Base-by-base conservation (phyloP, 768 basidiomycete species). In the Mycena vulgaris region DNA sequence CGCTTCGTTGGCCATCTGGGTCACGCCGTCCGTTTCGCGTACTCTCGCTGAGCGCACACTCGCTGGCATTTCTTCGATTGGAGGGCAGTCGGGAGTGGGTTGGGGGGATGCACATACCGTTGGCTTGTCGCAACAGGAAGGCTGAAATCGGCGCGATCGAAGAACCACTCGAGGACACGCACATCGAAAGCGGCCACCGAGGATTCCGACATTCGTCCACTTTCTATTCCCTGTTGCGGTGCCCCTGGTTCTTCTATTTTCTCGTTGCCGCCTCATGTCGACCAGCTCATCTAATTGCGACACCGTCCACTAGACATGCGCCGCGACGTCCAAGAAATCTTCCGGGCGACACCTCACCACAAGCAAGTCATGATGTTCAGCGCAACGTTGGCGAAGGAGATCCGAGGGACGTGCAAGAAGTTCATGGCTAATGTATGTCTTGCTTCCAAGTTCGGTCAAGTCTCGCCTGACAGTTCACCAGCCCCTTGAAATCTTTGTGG, bases 291-390 rank as follows among this genome's bases (percentile, higher is more conserved):
- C 90, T 92, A 88, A 92, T 90, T 79, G 80, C 89, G 86, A 88
- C 88, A 87, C 84, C 88, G 85, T 85, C 86, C 86, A 88, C 83
- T 90, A 99, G 98, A 99, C 92, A 99, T 99, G 98, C 97, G 98
- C 86, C 95, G 98, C 79, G 98, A 99, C 81, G 97, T 99, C 73
- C 98, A 99, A 91, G 98, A 99, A 86, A 99, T 99, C 78, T 99
- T 99, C 90, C 93, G 97, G 77, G 90, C 95, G 21, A 99, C 98
- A 23, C 98, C 98, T 58, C 97, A 98, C 83, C 96, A 98, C 89
- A 99, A 99, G 87, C 97, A 99, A 88, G 98, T 99, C 75, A 99
- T 99, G 98, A 99, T 99, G 98, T 99, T 99, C 88, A 97, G 96
- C 76, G 98, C 98, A 45, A 99, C 98, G 1, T 84, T 99, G 69